Conservation (phyloP, 83 land plant genomes). For the Diphasiastrum complanatum region DNA sequence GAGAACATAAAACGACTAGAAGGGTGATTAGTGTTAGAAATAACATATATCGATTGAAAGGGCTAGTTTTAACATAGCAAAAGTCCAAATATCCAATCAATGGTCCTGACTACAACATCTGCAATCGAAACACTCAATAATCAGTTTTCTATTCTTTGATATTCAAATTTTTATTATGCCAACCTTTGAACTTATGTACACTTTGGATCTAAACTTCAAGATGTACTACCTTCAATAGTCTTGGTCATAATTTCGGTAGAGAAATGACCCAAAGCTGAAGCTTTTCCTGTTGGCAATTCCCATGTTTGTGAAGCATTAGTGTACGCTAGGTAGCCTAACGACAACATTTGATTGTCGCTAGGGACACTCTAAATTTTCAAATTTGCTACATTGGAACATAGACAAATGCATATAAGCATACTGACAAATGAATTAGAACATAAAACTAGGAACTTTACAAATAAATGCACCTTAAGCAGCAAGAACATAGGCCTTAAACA, state of each 20-base stretch:
- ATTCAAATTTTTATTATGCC: not conserved
- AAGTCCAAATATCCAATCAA: too few relatives aligned
- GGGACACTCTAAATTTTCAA: too few relatives aligned
- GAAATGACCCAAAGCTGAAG: conserved; percentile 44
- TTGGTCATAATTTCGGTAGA: conserved; percentile 52
- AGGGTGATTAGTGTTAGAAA: not conserved
- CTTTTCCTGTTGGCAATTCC: conserved; percentile 28
- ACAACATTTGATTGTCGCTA: not conserved
- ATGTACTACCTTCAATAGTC: conserved; percentile 55
- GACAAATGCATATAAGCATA: not conserved
- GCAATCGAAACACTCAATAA: too few relatives aligned
- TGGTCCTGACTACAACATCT: too few relatives aligned
- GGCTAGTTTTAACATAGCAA: too few relatives aligned
- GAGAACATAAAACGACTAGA: not conserved
- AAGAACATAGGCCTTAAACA: conserved; percentile 13
- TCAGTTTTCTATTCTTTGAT: not conserved
- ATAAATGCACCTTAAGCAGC: not conserved
- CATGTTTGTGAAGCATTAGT: not conserved
- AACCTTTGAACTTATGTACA: not conserved
- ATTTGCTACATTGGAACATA: not conserved
- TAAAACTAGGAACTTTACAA: not conserved
- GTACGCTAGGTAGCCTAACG: not conserved
- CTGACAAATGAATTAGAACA: not conserved
- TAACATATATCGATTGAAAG: not conserved
- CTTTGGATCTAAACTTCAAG: not conserved